phyloP scores from a whole-genome alignment of 2,329 filamentous ascomycete species.

The Dactylellina drechsleri region DNA sequence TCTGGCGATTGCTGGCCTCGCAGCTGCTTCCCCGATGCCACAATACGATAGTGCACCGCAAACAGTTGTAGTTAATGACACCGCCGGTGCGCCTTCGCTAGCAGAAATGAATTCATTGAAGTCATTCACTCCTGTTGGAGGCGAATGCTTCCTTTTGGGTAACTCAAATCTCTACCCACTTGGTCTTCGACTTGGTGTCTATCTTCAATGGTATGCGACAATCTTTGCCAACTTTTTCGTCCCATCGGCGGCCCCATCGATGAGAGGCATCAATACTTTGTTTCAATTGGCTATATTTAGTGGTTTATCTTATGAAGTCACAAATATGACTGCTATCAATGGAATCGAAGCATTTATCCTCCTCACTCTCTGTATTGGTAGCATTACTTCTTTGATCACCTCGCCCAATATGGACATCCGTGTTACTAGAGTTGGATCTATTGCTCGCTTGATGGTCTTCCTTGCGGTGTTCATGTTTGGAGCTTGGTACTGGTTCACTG shows the following conservation, averaged over 20 bases:
- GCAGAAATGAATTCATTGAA: constrained; percentile 47
- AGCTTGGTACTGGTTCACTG: constrained; percentile 53
- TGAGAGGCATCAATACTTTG: constrained; percentile 50
- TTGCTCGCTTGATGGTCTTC: constrained; percentile 44
- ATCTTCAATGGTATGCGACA: constrained; percentile 54
- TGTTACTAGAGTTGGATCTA: constrained; percentile 50
- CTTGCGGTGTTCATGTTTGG: constrained; percentile 52
- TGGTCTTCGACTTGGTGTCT: constrained; percentile 47
- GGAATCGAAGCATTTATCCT: constrained; percentile 53
- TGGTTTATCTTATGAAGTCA: constrained; percentile 44
- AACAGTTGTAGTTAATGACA: constrained; percentile 33
- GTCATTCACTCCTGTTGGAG: constrained; percentile 41
- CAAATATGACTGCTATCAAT: constrained; percentile 45
- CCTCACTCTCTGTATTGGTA: constrained; percentile 51
- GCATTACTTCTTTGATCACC: constrained; percentile 51
- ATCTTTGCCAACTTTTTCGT: constrained; percentile 54
- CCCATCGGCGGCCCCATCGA: constrained; percentile 44
- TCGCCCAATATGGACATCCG: constrained; percentile 51
- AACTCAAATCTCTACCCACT: constrained; percentile 45
- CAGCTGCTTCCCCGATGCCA: constrained; percentile 36
- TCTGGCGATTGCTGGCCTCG: constrained; percentile 35
- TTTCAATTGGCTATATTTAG: constrained; percentile 50
- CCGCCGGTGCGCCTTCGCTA: constrained; percentile 36
- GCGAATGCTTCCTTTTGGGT: constrained; percentile 50
- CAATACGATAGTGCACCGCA: constrained; percentile 44